phyloP scores from a whole-genome alignment of 176 grass and related monocot genomes.

The Bromus sterilis region DNA sequence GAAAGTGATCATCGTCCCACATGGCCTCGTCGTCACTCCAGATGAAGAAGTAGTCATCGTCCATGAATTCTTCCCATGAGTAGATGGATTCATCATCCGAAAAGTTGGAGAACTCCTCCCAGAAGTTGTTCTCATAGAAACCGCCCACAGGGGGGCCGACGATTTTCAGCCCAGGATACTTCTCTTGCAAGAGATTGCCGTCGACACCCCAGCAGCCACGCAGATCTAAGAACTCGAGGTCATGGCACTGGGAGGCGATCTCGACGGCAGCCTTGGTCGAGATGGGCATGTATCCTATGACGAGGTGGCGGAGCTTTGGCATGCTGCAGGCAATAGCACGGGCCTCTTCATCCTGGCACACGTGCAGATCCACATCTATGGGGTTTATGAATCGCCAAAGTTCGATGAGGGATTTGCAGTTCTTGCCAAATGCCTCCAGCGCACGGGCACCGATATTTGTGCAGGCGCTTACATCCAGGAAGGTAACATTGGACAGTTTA shows the following conservation, averaged over 20 bases:
- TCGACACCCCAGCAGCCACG: slow-evolving; percentile 90
- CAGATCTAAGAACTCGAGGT: slow-evolving; percentile 71
- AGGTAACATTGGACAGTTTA: slow-evolving; percentile 48
- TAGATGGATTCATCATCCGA: slow-evolving; percentile 64
- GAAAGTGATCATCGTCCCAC: slow-evolving; percentile 68
- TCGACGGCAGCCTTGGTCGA: slow-evolving; percentile 44
- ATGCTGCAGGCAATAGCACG: slow-evolving; percentile 60
- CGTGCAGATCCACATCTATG: slow-evolving; percentile 49
- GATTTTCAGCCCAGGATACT: slow-evolving; percentile 44
- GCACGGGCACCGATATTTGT: slow-evolving; percentile 63
- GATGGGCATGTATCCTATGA: slow-evolving; percentile 68
- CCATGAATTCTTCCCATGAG: slow-evolving; percentile 68
- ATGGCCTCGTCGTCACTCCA: slow-evolving; percentile 65
- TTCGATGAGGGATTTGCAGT: slow-evolving; percentile 58
- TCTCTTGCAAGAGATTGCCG: slow-evolving; percentile 48
- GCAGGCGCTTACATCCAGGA: slow-evolving; percentile 83
- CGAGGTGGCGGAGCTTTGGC: slow-evolving; percentile 74
- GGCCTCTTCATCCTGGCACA: slow-evolving; percentile 80
- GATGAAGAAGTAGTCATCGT: slow-evolving; percentile 28
- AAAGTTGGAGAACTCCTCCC: slow-evolving; percentile 83
- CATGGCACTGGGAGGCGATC: slow-evolving; percentile 61
- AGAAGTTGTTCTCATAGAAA: slow-evolving; percentile 70
- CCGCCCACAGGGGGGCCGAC: slow-evolving; percentile 62
- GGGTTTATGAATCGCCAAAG: slow-evolving; percentile 81
- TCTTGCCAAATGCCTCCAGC: slow-evolving; percentile 69